Evolutionary conservation across 371 early-diverging fungal species (phyloP).

Genomic region (Mortierella polycephala): DNA sequence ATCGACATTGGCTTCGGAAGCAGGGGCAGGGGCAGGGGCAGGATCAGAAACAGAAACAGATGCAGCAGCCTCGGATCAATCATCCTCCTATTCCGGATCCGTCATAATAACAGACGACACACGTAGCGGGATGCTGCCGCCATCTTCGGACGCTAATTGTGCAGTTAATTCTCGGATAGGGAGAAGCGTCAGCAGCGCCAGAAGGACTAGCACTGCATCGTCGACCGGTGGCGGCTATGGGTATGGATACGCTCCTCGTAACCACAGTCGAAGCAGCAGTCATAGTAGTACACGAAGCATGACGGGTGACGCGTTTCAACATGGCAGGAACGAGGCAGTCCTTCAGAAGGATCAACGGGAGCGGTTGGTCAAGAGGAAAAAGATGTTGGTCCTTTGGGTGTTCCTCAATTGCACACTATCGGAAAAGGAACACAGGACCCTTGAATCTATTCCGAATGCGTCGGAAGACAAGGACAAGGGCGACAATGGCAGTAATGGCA

Average conservation of each 20-base stretch:
- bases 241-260: slow-evolving; percentile 33
- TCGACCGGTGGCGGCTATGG: slow-evolving; percentile 20
- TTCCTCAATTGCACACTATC: slow-evolving; percentile 38
- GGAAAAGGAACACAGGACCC: slow-evolving; percentile 19
- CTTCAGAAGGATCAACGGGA: slow-evolving; percentile 39
- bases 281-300: slow-evolving; percentile 46
- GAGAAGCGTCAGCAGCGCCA: slow-evolving; percentile 15
- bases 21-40: background rate
- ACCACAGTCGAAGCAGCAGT: slow-evolving; percentile 49
- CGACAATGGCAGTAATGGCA: background rate
- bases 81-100: too few relatives aligned
- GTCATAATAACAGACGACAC: background rate
- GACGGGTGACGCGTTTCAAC: slow-evolving; percentile 35
- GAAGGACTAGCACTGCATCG: slow-evolving; percentile 35
- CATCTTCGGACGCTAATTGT: background rate
- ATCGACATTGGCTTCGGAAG: background rate
- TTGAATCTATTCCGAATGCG: background rate
- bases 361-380: slow-evolving; percentile 34
- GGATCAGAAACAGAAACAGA: background rate
- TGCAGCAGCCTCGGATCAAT: background rate
- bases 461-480: background rate
- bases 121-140: background rate
- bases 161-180: slow-evolving; percentile 12
- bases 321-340: slow-evolving; percentile 37
- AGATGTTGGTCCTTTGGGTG: slow-evolving; percentile 47